A percentile compares a stretch with the other conserved stretches of the same genome.
These are phyloP conservation scores for Lodderomyces elongisporus DNA, from an alignment of 1,139 yeast genomes.

Conservation along the genomic window DNA sequence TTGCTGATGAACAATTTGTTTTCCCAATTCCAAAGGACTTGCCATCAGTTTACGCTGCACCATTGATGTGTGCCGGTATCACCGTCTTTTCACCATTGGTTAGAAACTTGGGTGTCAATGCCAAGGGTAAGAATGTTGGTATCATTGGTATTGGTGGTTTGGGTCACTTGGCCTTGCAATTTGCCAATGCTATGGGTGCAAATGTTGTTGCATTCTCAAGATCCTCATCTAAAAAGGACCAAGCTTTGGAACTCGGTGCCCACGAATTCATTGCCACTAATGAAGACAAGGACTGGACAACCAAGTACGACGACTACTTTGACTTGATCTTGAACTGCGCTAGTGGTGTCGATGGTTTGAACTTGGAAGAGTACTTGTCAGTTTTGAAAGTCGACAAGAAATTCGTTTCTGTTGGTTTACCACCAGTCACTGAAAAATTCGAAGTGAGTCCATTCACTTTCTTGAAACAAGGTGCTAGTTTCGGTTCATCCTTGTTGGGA, in stretches of 20 bases:
- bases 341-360: constrained; percentile 33
- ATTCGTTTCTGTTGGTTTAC: constrained; percentile 54
- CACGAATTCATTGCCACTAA: constrained; percentile 35
- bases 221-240: constrained; percentile 30
- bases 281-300: constrained; percentile 33
- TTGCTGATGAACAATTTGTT: constrained; percentile 49
- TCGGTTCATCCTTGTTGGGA: constrained; percentile 35
- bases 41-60: constrained; percentile 48
- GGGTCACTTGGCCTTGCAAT: constrained; percentile 40
- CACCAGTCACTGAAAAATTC: constrained; percentile 27
- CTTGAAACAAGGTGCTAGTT: constrained; percentile 24
- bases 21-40: constrained; percentile 55
- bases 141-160: constrained; percentile 45
- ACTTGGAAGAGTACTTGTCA: constrained; percentile 26
- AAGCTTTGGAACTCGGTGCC: constrained; percentile 36
- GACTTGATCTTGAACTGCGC: constrained; percentile 50
- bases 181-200: constrained; percentile 41
- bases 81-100: constrained; percentile 56
- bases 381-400: constrained; percentile 40
- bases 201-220: constrained; percentile 38
- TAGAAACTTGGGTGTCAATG: constrained; percentile 23
- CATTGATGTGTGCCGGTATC: constrained; percentile 64
- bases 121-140: constrained; percentile 40
- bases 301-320: constrained; percentile 28
- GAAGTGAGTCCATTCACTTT: constrained; percentile 25